A percentile compares a stretch with the other conserved stretches of the same genome.
phyloP scores from a whole-genome alignment of 83 land plant species.

The Thuja plicata region DNA sequence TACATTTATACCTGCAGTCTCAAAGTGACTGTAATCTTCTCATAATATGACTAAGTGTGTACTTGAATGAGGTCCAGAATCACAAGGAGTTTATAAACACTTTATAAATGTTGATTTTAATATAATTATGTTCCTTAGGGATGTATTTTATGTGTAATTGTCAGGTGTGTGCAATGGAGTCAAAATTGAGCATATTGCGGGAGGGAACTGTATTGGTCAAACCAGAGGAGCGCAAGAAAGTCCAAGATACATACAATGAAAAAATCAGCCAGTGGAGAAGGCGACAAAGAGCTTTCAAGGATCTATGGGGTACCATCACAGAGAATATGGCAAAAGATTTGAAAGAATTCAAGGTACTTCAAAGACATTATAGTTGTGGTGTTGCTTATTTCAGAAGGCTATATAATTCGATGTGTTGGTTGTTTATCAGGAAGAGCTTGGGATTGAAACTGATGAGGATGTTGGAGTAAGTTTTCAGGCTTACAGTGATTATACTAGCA shows the following conservation, averaged over 20 bases:
- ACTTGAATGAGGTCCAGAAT: neutral
- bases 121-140: neutral
- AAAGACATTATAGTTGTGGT: neutral
- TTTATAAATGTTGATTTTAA: neutral
- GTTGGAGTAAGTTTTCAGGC: slow-evolving; percentile 70
- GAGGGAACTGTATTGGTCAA: slow-evolving; percentile 77
- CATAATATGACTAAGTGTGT: neutral
- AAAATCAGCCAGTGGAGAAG: slow-evolving; percentile 78
- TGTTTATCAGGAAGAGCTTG: slow-evolving; percentile 86
- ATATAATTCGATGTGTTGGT: neutral
- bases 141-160: neutral
- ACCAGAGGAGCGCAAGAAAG: slow-evolving; percentile 77
- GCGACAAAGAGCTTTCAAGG: slow-evolving; percentile 89
- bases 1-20: neutral
- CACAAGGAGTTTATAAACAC: neutral
- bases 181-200: slow-evolving; percentile 69
- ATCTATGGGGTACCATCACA: slow-evolving; percentile 93
- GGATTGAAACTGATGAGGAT: slow-evolving; percentile 96
- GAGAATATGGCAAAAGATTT: slow-evolving; percentile 84
- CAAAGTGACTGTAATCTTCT: neutral
- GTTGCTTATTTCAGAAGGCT: neutral
- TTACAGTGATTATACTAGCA: slow-evolving; percentile 24
- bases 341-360: slow-evolving; percentile 87
- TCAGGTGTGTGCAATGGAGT: slow-evolving; percentile 74
- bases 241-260: slow-evolving; percentile 50